phyloP scores from a whole-genome alignment of 352 stramenopile species.

The Globisporangium paroecandrum region DNA sequence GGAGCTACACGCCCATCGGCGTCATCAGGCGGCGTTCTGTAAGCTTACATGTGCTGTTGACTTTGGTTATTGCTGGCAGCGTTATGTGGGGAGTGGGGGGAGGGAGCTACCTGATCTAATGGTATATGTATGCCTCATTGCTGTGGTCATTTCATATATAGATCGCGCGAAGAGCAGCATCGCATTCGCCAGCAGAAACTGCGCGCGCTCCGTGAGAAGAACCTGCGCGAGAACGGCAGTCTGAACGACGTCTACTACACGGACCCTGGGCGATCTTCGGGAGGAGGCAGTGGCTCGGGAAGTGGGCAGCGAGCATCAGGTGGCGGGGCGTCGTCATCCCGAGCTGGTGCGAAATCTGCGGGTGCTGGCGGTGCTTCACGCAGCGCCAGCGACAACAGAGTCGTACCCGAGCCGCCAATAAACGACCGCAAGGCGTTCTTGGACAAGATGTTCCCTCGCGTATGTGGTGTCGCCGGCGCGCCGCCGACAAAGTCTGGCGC shows the following conservation, averaged over 20 bases:
- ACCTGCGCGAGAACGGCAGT: conserved; percentile 22
- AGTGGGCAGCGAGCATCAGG: neutral
- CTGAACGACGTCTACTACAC: conserved; percentile 19
- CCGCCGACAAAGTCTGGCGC: conserved; percentile 21
- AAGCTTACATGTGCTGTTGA: neutral
- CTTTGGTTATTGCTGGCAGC: neutral
- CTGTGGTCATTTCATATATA: conserved; percentile 19
- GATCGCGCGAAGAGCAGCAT: conserved; percentile 57
- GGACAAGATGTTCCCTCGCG: conserved; percentile 78
- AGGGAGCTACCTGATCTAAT: conserved; percentile 7
- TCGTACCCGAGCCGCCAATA: conserved; percentile 14
- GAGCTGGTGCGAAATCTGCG: neutral
- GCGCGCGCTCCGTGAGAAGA: conserved; percentile 22
- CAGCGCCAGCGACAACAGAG: neutral
- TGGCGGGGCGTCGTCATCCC: neutral
- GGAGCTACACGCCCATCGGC: neutral
- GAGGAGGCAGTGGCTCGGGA: neutral
- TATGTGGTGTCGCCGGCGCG: conserved; percentile 44
- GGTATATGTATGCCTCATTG: neutral
- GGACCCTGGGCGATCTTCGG: conserved; percentile 1
- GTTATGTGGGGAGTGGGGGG: neutral
- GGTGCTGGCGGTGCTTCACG: neutral
- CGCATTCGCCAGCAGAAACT: conserved; percentile 38
- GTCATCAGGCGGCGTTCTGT: neutral
- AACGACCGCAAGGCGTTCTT: conserved; percentile 64